Conservation (phyloP, 164 flowering plant genomes). For the Aristolochia fimbriata region DNA sequence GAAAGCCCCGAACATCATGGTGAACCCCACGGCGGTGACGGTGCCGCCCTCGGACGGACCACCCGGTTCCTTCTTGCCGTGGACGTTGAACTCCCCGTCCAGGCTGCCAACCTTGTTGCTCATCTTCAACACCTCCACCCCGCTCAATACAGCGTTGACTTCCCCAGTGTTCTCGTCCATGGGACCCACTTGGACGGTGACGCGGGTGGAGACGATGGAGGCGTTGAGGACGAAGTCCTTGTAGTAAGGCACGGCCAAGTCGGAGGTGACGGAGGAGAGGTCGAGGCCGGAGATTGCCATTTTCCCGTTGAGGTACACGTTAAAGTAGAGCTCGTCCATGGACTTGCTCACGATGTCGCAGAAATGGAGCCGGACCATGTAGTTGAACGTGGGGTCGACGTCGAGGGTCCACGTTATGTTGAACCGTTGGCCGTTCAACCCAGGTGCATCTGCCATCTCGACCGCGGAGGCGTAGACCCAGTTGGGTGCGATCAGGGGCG, state of each 20-base stretch:
- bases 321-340: conserved; percentile 60
- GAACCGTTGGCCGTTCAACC: conserved; percentile 34
- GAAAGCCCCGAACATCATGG: conserved; percentile 76
- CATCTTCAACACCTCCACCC: conserved; percentile 60
- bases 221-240: conserved; percentile 56
- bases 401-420: conserved; percentile 57
- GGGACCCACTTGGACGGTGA: conserved; percentile 52
- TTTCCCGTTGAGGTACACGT: conserved; percentile 57
- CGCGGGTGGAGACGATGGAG: conserved; percentile 19
- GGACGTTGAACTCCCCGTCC: conserved; percentile 65
- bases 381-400: conserved; percentile 26
- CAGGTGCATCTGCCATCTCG: conserved; percentile 45
- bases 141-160: conserved; percentile 51
- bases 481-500: conserved; percentile 57
- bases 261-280: conserved; percentile 29
- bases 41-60: conserved; percentile 15
- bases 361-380: conserved; percentile 59
- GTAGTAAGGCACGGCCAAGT: conserved; percentile 46
- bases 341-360: conserved; percentile 73
- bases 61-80: conserved; percentile 16
- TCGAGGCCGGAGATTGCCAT: conserved; percentile 53
- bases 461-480: conserved; percentile 48
- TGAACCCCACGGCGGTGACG: conserved; percentile 69
- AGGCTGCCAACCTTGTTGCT: conserved; percentile 65
- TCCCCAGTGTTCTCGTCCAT: conserved; percentile 27